Conservation (phyloP, 257 asterid genomes). For the Cinchona pubescens region DNA sequence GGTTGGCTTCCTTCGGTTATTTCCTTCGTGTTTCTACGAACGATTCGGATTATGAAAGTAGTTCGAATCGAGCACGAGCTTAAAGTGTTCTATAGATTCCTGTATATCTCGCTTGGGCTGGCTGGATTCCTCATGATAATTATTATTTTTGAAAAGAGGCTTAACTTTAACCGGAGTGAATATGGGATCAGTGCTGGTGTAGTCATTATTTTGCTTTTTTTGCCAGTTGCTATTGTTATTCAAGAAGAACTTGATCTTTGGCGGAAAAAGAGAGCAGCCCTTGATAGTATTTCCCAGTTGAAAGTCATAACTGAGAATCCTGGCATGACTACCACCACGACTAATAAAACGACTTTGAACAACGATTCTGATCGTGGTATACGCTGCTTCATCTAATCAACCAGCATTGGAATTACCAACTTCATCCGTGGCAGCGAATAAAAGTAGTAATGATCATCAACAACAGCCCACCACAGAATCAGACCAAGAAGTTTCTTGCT, state of each 20-base stretch:
- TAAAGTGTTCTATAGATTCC: constrained; percentile 28
- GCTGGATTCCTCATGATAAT: constrained; percentile 42
- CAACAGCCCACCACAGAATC: background rate
- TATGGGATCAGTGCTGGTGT: constrained; percentile 16
- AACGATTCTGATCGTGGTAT: no score
- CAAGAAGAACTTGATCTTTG: constrained; percentile 17
- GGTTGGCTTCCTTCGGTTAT: constrained; percentile 41
- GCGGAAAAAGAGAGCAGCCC: constrained; percentile 22
- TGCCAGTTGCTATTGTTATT: constrained; percentile 29
- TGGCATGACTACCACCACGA: no score
- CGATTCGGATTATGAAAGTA: constrained; percentile 31
- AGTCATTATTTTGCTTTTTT: constrained; percentile 23
- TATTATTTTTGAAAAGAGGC: constrained; percentile 24
- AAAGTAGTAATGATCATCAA: background rate
- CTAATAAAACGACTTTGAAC: no score
- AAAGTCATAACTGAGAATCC: constrained; percentile 30
- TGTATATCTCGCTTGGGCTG: constrained; percentile 33
- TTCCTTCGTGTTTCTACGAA: constrained; percentile 30
- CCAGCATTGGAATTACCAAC: background rate
- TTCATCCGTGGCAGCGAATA: background rate
- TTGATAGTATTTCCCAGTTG: constrained; percentile 25
- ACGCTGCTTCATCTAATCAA: no score
- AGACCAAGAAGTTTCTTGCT: constrained; percentile 47
- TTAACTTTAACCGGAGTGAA: constrained; percentile 12
- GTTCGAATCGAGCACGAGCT: constrained; percentile 30